phyloP scores from a whole-genome alignment of 306 rosid genomes.

The Myrica gale region DNA sequence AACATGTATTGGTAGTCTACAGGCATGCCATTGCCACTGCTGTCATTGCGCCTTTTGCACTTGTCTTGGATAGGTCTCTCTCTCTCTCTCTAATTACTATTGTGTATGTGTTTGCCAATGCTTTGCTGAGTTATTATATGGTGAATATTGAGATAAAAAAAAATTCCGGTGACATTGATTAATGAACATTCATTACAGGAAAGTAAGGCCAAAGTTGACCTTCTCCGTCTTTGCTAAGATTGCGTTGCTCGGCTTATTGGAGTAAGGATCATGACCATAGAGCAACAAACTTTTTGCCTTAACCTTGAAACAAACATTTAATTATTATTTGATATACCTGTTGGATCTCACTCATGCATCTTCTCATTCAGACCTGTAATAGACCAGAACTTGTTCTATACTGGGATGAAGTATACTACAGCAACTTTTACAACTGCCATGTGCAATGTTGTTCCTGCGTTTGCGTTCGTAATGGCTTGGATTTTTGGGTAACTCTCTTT shows the following conservation, averaged over 20 bases:
- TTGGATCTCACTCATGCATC: background rate
- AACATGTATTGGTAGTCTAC: constrained; percentile 40
- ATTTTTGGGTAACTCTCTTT: constrained; percentile 20
- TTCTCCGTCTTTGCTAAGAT: constrained; percentile 34
- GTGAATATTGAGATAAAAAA: background rate
- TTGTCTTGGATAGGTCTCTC: constrained; percentile 45
- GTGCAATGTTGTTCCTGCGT: constrained; percentile 56
- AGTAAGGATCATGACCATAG: constrained; percentile 24
- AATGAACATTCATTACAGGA: constrained; percentile 30
- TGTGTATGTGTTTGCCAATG: background rate
- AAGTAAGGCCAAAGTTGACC: constrained; percentile 52
- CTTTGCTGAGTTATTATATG: background rate
- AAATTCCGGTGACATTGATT: background rate
- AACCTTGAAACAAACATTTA: background rate
- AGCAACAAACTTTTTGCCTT: background rate
- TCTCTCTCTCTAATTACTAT: background rate
- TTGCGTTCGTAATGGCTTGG: constrained; percentile 62
- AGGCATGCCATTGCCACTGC: constrained; percentile 44
- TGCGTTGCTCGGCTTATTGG: constrained; percentile 36
- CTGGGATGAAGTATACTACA: constrained; percentile 54
- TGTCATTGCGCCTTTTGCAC: constrained; percentile 47
- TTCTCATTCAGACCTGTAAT: constrained; percentile 45
- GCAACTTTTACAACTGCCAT: constrained; percentile 56
- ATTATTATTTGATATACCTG: background rate
- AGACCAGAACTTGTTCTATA: constrained; percentile 52